Conservation (phyloP, 805 yeast genomes). For the Yueomyces sinensis region DNA sequence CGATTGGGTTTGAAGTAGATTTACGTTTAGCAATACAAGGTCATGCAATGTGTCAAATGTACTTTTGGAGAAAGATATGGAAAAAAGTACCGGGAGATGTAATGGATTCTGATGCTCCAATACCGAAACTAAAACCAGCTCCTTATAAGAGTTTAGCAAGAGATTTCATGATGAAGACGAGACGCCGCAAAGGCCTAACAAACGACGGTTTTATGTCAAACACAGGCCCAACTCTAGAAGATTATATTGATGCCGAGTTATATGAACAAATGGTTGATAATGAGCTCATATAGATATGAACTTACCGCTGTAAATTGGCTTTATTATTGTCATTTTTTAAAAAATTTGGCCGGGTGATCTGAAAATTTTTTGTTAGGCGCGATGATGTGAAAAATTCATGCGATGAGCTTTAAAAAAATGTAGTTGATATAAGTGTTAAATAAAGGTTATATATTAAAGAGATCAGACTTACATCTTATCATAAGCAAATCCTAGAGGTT, state of each 20-base stretch:
- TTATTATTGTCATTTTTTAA: not conserved
- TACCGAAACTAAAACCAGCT: constrained; percentile 69
- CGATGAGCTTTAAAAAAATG: not conserved
- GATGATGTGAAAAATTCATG: not conserved
- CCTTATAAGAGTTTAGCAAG: constrained; percentile 59
- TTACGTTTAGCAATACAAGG: constrained; percentile 67
- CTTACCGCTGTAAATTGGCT: not conserved
- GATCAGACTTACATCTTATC: no score
- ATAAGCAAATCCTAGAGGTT: no score
- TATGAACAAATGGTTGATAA: constrained; percentile 38
- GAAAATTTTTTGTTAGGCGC: not conserved
- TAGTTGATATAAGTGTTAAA: no score
- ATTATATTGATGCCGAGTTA: constrained; percentile 53
- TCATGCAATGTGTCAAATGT: constrained; percentile 53
- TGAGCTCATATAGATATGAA: constrained; percentile 25
- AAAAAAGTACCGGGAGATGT: constrained; percentile 84
- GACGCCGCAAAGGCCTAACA: constrained; percentile 75
- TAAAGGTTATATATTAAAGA: no score
- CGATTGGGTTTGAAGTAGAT: constrained; percentile 83
- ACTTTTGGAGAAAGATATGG: constrained; percentile 51
- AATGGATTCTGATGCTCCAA: constrained; percentile 45
- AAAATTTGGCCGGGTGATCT: not conserved
- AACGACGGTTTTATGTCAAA: constrained; percentile 34
- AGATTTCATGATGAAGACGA: constrained; percentile 79
- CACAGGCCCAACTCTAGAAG: constrained; percentile 32